Evolutionary conservation across 768 basidiomycete genomes (phyloP).

Genomic region (Boletus insuetus): DNA sequence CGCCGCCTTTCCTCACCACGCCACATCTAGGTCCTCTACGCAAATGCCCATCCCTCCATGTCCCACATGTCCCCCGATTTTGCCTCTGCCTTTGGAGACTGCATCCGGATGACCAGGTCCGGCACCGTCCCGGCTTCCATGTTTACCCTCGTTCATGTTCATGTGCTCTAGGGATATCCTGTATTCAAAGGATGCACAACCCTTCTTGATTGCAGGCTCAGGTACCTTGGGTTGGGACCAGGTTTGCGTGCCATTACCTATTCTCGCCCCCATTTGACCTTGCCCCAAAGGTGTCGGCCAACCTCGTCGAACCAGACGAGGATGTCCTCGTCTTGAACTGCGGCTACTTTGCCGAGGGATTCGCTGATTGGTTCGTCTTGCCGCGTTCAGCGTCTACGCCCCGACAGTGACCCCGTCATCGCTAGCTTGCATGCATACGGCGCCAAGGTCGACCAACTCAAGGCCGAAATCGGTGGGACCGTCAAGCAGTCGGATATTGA

Average conservation of each 20-base stretch:
- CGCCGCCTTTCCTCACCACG: not conserved
- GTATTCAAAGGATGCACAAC: slow-evolving; percentile 75
- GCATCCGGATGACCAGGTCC: slow-evolving; percentile 78
- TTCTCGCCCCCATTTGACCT: not conserved
- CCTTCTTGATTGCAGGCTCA: slow-evolving; percentile 90
- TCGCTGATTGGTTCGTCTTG: slow-evolving; percentile 69
- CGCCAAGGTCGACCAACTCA: slow-evolving; percentile 80
- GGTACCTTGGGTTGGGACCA: slow-evolving; percentile 98
- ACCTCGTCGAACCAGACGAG: slow-evolving; percentile 82
- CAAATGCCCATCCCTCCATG: slow-evolving; percentile 90
- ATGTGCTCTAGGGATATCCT: slow-evolving; percentile 58
- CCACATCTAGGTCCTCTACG: slow-evolving; percentile 66
- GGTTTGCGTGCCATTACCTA: slow-evolving; percentile 36
- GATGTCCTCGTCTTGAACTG: slow-evolving; percentile 80
- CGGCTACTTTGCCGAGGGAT: slow-evolving; percentile 94
- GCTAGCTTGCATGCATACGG: slow-evolving; percentile 82
- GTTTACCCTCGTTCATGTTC: not conserved
- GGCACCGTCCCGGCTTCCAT: not conserved
- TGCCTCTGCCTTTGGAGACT: slow-evolving; percentile 83
- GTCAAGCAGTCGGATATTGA: slow-evolving; percentile 62
- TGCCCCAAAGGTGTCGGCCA: slow-evolving; percentile 71
- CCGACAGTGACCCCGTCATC: not conserved
- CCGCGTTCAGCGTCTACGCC: not conserved
- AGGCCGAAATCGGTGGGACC: slow-evolving; percentile 77
- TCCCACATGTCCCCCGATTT: slow-evolving; percentile 91